Evolutionary conservation across 495 filamentous ascomycete genomes (phyloP).

Genomic region (Aspergillus cavernicola): DNA sequence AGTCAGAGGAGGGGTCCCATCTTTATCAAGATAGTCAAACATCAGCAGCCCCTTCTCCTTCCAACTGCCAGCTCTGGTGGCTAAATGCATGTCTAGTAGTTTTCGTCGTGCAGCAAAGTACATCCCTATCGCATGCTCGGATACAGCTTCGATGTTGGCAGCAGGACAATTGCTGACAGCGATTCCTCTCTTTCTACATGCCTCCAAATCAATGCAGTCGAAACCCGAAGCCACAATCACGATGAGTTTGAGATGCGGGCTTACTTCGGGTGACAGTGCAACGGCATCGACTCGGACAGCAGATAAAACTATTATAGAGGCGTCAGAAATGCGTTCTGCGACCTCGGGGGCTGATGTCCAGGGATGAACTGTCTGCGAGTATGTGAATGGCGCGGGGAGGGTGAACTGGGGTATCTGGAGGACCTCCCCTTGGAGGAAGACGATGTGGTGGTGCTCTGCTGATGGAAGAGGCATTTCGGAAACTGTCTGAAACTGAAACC

Average conservation of each 20-base stretch:
- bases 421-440: slow-evolving; percentile 24
- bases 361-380: slow-evolving; percentile 17
- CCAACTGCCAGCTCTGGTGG: slow-evolving; percentile 32
- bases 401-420: slow-evolving; percentile 15
- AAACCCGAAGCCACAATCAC: slow-evolving; percentile 53
- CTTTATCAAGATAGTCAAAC: slow-evolving; percentile 18
- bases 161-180: slow-evolving; percentile 46
- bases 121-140: slow-evolving; percentile 51
- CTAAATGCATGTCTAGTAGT: slow-evolving; percentile 37
- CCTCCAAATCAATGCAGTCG: slow-evolving; percentile 49
- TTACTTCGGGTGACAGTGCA: slow-evolving; percentile 30
- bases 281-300: slow-evolving; percentile 35
- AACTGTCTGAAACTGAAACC: neutral
- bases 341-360: slow-evolving; percentile 28
- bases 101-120: slow-evolving; percentile 52
- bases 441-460: slow-evolving; percentile 20
- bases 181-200: slow-evolving; percentile 45
- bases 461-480: slow-evolving; percentile 10
- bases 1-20: slow-evolving; percentile 22
- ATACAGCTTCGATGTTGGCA: slow-evolving; percentile 49
- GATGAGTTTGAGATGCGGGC: slow-evolving; percentile 43
- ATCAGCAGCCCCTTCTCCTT: slow-evolving; percentile 16
- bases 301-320: slow-evolving; percentile 46
- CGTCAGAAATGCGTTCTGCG: slow-evolving; percentile 40
- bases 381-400: slow-evolving; percentile 19